Evolutionary conservation across 306 rosid species (phyloP), one percentile per base, ranked within the genome.

Genomic region (Casuarina glauca): DNA sequence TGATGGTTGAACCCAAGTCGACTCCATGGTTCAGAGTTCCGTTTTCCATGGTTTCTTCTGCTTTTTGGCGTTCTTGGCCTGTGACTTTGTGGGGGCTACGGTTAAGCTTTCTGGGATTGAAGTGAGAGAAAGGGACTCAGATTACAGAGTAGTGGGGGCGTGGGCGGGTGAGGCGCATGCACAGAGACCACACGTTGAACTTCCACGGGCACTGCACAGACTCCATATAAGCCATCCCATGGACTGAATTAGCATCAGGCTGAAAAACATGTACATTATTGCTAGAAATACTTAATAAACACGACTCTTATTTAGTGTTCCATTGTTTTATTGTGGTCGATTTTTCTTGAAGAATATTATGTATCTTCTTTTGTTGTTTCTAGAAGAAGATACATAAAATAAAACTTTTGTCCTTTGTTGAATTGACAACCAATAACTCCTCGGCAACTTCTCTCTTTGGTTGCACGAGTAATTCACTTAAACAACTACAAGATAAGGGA

Each of bases 1-100:
- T 88, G 78, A 95, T 92, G 4, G 88, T 79, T 3, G 97, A 85
- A 69, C 83, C 82, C 41, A 88, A 77, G 72, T 80, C 85, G 63
- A 72, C 73, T 74, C 85, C 88, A 45, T 84, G 54, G 74, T 83
- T 87, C 81, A 73, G 53, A 35, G 74, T 36, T 61, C 39, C 87
- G 71, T 74, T 89, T 63, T 90, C 94, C 91, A 88, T 93, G 43
- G 0, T 5, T 62, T n/a, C 42, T 50, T 61, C 73, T 49, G 6
- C 13, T 2, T 63, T 60, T 38, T 26, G 51, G 54, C 2, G 20
- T 4, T 32, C 51, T 74, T 41, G 32, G 68, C 19, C 6, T 26
- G 6, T n/a, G 8, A 20, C 39, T 6, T 55, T 48, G 20, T 17
- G 36, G 42, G 17, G 35, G 39, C 19, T 73, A 3, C 38, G 15